phyloP scores from a whole-genome alignment of 805 yeast species.

The Zygosaccharomyces lentus region DNA sequence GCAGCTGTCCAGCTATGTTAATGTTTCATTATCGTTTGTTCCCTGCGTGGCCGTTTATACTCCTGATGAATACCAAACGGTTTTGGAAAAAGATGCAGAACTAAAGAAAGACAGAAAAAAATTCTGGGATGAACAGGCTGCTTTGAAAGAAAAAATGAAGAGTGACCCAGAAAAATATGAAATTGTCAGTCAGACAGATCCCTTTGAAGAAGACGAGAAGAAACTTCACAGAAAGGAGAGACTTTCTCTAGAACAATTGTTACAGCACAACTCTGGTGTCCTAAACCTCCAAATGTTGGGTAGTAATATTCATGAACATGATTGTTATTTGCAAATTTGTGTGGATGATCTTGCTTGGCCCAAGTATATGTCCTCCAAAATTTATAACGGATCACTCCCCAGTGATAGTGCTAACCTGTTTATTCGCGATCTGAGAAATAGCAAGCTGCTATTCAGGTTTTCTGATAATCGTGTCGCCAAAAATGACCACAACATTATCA shows the following conservation, averaged over 20 bases:
- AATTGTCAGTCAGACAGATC: constrained; percentile 51
- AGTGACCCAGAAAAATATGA: constrained; percentile 61
- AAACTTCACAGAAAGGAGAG: constrained; percentile 38
- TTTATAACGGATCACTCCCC: constrained; percentile 44
- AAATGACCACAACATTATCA: constrained; percentile 45
- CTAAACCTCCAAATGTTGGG: constrained; percentile 49
- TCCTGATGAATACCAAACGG: constrained; percentile 48
- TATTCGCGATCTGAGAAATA: constrained; percentile 65
- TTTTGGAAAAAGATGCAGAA: constrained; percentile 40
- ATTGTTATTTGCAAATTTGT: constrained; percentile 51
- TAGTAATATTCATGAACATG: constrained; percentile 48
- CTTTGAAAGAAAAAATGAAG: constrained; percentile 47
- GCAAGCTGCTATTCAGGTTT: constrained; percentile 53
- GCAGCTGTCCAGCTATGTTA: constrained; percentile 49
- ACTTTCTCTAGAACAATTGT: constrained; percentile 48
- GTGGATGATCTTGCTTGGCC: constrained; percentile 66
- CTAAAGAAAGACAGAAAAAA: constrained; percentile 39
- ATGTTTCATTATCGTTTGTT: constrained; percentile 56
- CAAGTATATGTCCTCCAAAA: constrained; percentile 47
- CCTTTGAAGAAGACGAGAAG: constrained; percentile 34
- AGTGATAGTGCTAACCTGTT: constrained; percentile 55
- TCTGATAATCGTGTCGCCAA: constrained; percentile 48
- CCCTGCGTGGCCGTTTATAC: constrained; percentile 64
- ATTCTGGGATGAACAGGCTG: constrained; percentile 42
- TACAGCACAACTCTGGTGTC: constrained; percentile 55